Evolutionary conservation across 176 grass and related monocot species (phyloP).

Genomic region (Zoysia japonica): DNA sequence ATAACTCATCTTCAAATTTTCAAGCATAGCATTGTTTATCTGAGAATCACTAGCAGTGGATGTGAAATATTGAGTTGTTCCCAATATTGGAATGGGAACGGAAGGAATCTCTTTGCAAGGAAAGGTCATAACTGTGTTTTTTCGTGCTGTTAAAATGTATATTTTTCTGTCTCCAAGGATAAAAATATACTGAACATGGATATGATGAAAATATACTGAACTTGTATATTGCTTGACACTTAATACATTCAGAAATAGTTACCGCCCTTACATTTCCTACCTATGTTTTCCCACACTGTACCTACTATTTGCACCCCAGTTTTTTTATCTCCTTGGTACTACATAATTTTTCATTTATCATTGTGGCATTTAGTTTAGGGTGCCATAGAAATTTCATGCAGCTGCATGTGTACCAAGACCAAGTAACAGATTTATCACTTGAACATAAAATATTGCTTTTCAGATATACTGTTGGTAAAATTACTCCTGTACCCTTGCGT

Average conservation of each 20-base stretch:
- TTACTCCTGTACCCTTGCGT: conserved; percentile 92
- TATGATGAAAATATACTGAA: conserved; percentile 4
- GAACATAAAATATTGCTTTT: conserved; percentile 23
- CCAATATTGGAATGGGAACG: background rate
- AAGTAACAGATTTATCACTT: conserved; percentile 2
- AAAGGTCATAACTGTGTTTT: background rate
- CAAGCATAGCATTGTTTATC: conserved; percentile 16
- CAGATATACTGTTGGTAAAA: conserved; percentile 98
- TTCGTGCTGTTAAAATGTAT: conserved; percentile 5
- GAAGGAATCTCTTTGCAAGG: conserved; percentile 14
- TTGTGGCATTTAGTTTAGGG: conserved; percentile 16
- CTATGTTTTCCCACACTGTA: background rate
- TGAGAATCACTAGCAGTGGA: conserved; percentile 17
- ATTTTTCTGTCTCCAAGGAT: background rate
- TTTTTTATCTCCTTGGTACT: conserved; percentile 7
- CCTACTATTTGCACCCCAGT: background rate
- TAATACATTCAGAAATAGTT: conserved; percentile 12
- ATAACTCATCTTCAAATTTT: background rate
- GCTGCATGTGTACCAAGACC: background rate
- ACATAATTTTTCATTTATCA: conserved; percentile 5
- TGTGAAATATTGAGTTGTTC: background rate
- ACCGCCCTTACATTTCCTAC: background rate
- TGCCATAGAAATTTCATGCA: background rate
- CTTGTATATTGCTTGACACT: background rate
- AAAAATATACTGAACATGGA: background rate